These are phyloP conservation scores for Zygoascus sp. DNA, from an alignment of 1,139 yeast genomes.

Conservation along the genomic window DNA sequence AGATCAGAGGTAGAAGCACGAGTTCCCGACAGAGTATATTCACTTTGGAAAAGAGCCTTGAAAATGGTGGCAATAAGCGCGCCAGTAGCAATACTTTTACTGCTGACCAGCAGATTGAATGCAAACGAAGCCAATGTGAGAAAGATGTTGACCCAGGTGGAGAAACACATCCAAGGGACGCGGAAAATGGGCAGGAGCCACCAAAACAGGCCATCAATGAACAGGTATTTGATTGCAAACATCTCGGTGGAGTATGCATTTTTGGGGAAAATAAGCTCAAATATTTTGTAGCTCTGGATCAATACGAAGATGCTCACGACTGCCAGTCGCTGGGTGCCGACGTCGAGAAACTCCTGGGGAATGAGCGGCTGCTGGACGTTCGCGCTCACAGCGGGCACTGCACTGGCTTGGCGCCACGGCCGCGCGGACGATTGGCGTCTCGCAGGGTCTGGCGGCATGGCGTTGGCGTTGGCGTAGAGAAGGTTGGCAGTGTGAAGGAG, in stretches of 20 bases:
- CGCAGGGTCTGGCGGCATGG: neutral
- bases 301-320: conserved; percentile 61
- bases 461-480: neutral
- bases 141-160: conserved; percentile 35
- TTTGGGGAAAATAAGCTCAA: conserved; percentile 52
- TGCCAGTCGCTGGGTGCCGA: conserved; percentile 75
- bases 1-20: conserved; percentile 51
- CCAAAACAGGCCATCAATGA: conserved; percentile 66
- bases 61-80: conserved; percentile 46
- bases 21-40: conserved; percentile 63
- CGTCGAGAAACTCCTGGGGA: conserved; percentile 47
- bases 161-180: conserved; percentile 66
- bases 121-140: conserved; percentile 34
- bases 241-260: conserved; percentile 43
- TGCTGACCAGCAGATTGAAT: conserved; percentile 38
- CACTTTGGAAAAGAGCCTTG: conserved; percentile 51
- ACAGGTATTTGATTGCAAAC: conserved; percentile 64
- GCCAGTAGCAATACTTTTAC: conserved; percentile 43
- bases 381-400: neutral
- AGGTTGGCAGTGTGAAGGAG: neutral
- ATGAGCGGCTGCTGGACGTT: conserved; percentile 29
- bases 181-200: conserved; percentile 68
- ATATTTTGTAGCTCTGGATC: conserved; percentile 76
- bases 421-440: neutral
- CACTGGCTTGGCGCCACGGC: neutral